Base-by-base conservation (phyloP, 345 rosid genomes). In the Populus nigra region DNA sequence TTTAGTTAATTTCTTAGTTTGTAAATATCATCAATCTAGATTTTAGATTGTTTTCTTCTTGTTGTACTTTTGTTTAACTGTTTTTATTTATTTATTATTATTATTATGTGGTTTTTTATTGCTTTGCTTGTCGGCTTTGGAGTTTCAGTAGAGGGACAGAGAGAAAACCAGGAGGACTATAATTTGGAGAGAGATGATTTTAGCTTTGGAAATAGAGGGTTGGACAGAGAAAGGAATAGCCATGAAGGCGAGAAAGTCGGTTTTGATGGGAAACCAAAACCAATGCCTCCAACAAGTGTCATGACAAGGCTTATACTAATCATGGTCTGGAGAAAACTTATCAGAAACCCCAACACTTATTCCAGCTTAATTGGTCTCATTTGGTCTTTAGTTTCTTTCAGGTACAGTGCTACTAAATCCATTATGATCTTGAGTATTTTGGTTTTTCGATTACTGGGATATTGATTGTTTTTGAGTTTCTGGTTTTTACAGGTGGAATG, bases 271-370 rank as follows among this genome's bases (percentile, higher is more conserved):
- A 92, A 91, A 69, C 45, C 91, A 49, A 94, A 88, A 76, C 53
- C 90, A 17, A 94, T 94, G 99, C 99, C 99, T 43, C 97, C 99
- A 31, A 87, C 97, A 57, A 91, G 97, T 82, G 99, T 96, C 5
- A 92, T 96, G 97, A 96, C 99, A 74, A 96, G 98, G 89, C 97
- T 96, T 2, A 96, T 96, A 17, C 86, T 96, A 69, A 94, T 96
- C 72, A 96, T 96, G 99, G 99, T 94, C 41, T 96, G 99, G 99
- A 96, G 99, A 68, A 96, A 96, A 85, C 97, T 96, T 27, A 96
- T 96, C n/a, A 89, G 98, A 78, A 96, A 96, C 49, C 99, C 99
- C 70, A 96, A 96, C 88, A 88, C 97, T 22, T 96, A 96, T 84
- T 96, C 99, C 43, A 96, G 99, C 86, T 84, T 96, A 74, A 87